These are phyloP conservation scores for Botryosphaeria dothidea DNA, from an alignment of 2,329 filamentous ascomycete genomes.

Conservation along the genomic window DNA sequence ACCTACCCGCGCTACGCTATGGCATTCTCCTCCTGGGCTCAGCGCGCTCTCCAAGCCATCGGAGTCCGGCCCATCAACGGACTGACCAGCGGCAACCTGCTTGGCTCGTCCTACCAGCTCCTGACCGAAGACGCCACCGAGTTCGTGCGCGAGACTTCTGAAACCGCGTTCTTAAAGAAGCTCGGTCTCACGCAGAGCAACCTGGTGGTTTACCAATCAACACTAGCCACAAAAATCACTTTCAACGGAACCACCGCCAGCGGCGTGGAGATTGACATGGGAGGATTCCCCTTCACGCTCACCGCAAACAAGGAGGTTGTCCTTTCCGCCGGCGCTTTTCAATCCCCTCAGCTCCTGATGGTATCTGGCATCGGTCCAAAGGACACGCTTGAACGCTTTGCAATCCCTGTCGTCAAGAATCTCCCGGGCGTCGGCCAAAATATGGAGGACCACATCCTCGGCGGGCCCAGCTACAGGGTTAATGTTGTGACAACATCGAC, in stretches of 20 bases:
- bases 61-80: constrained; percentile 24
- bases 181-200: constrained; percentile 12
- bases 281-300: constrained; percentile 21
- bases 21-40: constrained; percentile 24
- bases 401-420: constrained; percentile 26
- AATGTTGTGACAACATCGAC: constrained; percentile 23
- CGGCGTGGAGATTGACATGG: constrained; percentile 25
- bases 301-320: constrained; percentile 45
- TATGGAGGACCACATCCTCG: constrained; percentile 24
- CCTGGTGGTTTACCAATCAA: constrained; percentile 20
- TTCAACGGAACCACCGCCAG: constrained; percentile 27
- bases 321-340: constrained; percentile 46
- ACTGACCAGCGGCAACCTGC: constrained; percentile 24
- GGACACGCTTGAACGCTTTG: constrained; percentile 25
- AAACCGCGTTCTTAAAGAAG: constrained; percentile 25
- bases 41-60: constrained; percentile 22
- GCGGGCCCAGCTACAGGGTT: constrained; percentile 26
- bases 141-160: constrained; percentile 20
- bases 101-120: constrained; percentile 24
- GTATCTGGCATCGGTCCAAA: constrained; percentile 40
- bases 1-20: constrained; percentile 26
- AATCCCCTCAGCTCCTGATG: constrained; percentile 43
- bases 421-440: constrained; percentile 28
- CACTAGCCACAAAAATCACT: constrained; percentile 20
- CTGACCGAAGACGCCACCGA: constrained; percentile 19